Percentiles rank a stretch among this genome's conserved stretches.
These are phyloP conservation scores for Solanum paucissectum DNA, from an alignment of 257 asterid genomes.

Conservation along the genomic window DNA sequence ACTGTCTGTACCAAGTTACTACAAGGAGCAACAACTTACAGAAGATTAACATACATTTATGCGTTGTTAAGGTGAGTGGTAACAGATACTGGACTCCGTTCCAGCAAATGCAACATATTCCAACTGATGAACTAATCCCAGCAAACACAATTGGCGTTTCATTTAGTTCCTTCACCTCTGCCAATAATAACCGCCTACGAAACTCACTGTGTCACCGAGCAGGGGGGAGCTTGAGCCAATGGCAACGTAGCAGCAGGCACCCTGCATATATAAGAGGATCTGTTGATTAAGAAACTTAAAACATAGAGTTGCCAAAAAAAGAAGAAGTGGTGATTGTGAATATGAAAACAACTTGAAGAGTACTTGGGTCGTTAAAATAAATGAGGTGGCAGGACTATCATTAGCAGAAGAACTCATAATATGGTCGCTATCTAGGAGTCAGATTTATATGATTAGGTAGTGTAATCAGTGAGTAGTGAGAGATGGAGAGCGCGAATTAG, in stretches of 20 bases:
- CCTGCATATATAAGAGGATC: constrained; percentile 19
- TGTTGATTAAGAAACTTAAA: background rate
- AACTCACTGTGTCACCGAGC: constrained; percentile 19
- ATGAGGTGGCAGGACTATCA: background rate
- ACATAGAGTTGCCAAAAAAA: background rate
- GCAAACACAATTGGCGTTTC: background rate
- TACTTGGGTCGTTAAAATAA: background rate
- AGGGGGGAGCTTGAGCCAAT: constrained; percentile 11
- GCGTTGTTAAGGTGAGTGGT: background rate
- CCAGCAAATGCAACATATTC: background rate
- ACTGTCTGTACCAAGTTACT: background rate
- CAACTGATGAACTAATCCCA: background rate
- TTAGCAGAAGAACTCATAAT: background rate
- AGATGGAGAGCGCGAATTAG: background rate
- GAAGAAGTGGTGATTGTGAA: background rate
- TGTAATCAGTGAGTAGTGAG: background rate
- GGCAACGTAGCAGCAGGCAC: constrained; percentile 2
- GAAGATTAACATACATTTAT: background rate
- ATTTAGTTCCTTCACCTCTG: background rate
- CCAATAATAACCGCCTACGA: background rate
- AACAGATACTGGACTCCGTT: background rate
- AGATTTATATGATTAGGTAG: background rate
- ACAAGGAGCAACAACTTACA: background rate
- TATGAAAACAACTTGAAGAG: background rate
- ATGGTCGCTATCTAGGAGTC: background rate